A percentile compares a stretch with the other conserved stretches of the same genome.
Evolutionary conservation across 169 alveolate species (phyloP).

Genomic region (Hepatocystis sp.): DNA sequence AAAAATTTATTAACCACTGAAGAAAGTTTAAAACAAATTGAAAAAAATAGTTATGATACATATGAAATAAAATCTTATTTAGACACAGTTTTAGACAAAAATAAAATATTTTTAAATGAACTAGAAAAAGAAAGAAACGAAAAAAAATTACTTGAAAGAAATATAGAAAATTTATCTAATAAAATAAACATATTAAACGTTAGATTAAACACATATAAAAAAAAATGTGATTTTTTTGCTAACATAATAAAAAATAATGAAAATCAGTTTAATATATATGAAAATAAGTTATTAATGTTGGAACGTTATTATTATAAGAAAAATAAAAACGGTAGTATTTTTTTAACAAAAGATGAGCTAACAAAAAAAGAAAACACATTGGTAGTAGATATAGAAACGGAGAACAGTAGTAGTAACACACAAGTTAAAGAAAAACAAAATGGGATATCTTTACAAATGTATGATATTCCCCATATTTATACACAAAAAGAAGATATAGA

Average conservation of each 20-base stretch:
- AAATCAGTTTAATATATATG: constrained; percentile 5
- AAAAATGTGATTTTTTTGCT: constrained; percentile 61
- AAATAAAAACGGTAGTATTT: no score
- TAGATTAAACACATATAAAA: constrained; percentile 32
- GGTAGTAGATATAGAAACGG: neutral
- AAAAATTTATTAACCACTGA: constrained; percentile 32
- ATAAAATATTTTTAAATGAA: constrained; percentile 35
- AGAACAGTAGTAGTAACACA: no score
- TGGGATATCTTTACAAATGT: neutral
- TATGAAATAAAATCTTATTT: constrained; percentile 68
- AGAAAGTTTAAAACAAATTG: constrained; percentile 54
- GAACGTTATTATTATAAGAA: constrained; percentile 2
- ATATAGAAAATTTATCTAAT: constrained; percentile 11
- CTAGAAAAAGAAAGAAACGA: constrained; percentile 62
- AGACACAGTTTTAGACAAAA: constrained; percentile 25
- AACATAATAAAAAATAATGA: constrained; percentile 50
- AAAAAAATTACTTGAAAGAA: constrained; percentile 37
- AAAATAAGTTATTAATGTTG: constrained; percentile 10
- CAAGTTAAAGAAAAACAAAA: no score
- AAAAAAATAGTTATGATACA: constrained; percentile 67
- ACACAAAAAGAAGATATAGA: neutral
- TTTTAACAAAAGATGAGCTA: no score
- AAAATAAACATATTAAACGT: constrained; percentile 43
- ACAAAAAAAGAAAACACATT: neutral
- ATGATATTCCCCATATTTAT: neutral